These are phyloP conservation scores for Neonectria neomacrospora DNA, from an alignment of 2,329 filamentous ascomycete species.

Conservation along the genomic window DNA sequence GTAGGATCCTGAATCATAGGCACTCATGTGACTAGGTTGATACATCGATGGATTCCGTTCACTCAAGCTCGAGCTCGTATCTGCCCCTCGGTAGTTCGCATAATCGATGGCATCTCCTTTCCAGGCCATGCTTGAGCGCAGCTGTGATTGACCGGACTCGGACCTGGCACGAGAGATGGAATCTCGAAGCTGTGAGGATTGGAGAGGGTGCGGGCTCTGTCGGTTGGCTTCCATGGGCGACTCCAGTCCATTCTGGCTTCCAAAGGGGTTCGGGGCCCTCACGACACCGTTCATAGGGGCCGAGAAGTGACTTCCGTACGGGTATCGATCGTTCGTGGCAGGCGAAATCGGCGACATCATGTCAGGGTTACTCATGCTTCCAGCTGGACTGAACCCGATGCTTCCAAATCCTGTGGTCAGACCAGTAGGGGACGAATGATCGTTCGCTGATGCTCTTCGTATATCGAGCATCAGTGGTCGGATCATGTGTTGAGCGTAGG, in stretches of 20 bases:
- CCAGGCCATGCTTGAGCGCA: conserved; percentile 71
- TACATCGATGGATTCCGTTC: conserved; percentile 63
- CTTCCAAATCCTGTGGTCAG: conserved; percentile 75
- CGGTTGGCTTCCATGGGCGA: conserved; percentile 57
- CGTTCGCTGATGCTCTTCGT: conserved; percentile 70
- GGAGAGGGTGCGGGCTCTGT: conserved; percentile 62
- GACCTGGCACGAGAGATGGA: conserved; percentile 67
- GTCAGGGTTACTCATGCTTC: conserved; percentile 62
- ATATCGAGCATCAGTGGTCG: conserved; percentile 77
- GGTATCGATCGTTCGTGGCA: conserved; percentile 65
- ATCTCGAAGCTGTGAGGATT: conserved; percentile 69
- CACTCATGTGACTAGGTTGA: conserved; percentile 59
- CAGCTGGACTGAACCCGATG: conserved; percentile 70
- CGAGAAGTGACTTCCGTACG: conserved; percentile 61
- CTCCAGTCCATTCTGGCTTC: conserved; percentile 60
- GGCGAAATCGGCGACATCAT: conserved; percentile 68
- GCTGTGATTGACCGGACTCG: conserved; percentile 67
- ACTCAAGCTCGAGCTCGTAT: conserved; percentile 58
- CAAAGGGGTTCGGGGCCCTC: conserved; percentile 64
- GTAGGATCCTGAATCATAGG: conserved; percentile 64
- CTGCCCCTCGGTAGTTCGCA: conserved; percentile 59
- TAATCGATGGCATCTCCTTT: conserved; percentile 70
- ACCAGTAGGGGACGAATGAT: conserved; percentile 73
- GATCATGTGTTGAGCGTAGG: conserved; percentile 70
- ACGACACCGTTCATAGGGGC: conserved; percentile 59